Evolutionary conservation across 352 stramenopile genomes (phyloP).

Genomic region (Globisporangium viniferum): DNA sequence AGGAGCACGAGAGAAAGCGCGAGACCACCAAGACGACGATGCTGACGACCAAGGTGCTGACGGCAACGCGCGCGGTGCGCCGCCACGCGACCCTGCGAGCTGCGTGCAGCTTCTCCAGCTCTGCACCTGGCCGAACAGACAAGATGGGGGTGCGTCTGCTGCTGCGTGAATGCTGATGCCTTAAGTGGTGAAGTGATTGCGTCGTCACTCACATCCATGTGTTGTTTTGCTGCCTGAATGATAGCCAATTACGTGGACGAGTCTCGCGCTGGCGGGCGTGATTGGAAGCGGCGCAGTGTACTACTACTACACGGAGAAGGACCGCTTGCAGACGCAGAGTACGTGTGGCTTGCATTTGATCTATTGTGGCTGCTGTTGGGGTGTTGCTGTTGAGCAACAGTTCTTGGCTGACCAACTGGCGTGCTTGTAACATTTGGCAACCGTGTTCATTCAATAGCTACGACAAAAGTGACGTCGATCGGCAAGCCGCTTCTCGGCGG

Average conservation of each 20-base stretch:
- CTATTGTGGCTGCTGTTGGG: background rate
- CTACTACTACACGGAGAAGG: slow-evolving; percentile 91
- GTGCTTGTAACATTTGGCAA: background rate
- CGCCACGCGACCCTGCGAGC: slow-evolving; percentile 2
- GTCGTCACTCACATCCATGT: background rate
- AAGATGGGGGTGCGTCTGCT: slow-evolving; percentile 60
- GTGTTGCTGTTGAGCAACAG: background rate
- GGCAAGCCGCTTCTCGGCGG: slow-evolving; percentile 91
- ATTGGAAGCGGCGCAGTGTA: slow-evolving; percentile 72
- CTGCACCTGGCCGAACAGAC: slow-evolving; percentile 30
- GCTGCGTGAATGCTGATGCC: background rate
- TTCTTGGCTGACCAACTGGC: background rate
- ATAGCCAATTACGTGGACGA: slow-evolving; percentile 81
- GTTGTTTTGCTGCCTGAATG: background rate
- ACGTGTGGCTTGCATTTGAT: slow-evolving; percentile 22
- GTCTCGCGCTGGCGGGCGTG: slow-evolving; percentile 67
- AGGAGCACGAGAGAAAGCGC: slow-evolving; percentile 4
- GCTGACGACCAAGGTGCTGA: slow-evolving; percentile 31
- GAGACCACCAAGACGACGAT: slow-evolving; percentile 11
- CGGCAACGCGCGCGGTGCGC: slow-evolving; percentile 22
- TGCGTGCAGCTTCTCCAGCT: slow-evolving; percentile 40
- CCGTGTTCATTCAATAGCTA: slow-evolving; percentile 31
- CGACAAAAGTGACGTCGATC: slow-evolving; percentile 84
- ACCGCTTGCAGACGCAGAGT: slow-evolving; percentile 84
- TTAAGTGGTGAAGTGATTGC: background rate